Conservation (phyloP, 2,329 filamentous ascomycete genomes). For the Claviceps cyperi region DNA sequence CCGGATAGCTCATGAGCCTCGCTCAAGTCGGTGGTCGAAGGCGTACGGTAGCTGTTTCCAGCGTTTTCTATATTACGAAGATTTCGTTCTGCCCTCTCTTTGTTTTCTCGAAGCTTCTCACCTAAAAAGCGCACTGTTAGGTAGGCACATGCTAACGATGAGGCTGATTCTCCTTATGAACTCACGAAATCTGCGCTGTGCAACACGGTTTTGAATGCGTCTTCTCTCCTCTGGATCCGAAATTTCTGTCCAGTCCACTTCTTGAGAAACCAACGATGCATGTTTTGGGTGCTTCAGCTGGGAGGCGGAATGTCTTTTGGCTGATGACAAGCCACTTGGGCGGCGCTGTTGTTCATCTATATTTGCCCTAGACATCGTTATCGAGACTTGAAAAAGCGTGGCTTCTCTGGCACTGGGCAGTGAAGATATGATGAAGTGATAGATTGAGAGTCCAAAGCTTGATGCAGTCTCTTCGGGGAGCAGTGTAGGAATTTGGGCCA, state of each 20-base stretch:
- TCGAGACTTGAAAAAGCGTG: background rate
- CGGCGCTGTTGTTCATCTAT: conserved; percentile 11
- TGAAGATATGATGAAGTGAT: background rate
- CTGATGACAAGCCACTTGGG: conserved; percentile 3
- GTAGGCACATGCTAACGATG: background rate
- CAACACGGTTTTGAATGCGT: conserved; percentile 62
- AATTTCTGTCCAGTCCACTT: conserved; percentile 55
- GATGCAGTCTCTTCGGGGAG: background rate
- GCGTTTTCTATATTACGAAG: conserved; percentile 49
- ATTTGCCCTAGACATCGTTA: conserved; percentile 6
- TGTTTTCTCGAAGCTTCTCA: conserved; percentile 54
- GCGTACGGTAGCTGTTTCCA: conserved; percentile 47
- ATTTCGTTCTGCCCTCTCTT: conserved; percentile 50
- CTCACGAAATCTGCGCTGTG: conserved; percentile 64
- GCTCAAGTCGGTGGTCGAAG: conserved; percentile 40
- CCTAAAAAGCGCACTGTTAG: conserved; percentile 28
- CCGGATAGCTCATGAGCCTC: conserved; percentile 41
- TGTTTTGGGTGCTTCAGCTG: conserved; percentile 25
- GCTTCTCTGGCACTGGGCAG: background rate
- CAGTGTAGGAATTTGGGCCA: background rate
- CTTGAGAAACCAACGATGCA: conserved; percentile 19
- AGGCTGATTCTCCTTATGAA: no score
- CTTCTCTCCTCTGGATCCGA: conserved; percentile 56
- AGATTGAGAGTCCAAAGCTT: background rate
- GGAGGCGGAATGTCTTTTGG: conserved; percentile 15